A percentile compares a stretch with the other conserved stretches of the same genome.
phyloP scores from a whole-genome alignment of 164 flowering plant genomes.

The Nymphaea thermarum region DNA sequence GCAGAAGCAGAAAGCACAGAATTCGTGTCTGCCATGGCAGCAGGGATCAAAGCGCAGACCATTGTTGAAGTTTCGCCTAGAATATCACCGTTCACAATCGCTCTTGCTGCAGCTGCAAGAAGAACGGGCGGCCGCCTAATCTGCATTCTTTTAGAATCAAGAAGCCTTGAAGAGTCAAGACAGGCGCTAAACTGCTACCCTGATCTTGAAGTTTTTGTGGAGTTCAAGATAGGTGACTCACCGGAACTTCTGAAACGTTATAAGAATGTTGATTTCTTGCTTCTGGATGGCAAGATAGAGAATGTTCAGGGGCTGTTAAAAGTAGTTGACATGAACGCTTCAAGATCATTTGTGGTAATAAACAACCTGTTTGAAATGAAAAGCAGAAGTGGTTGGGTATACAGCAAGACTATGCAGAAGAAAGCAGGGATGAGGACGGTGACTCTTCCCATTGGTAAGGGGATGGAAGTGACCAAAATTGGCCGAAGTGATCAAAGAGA shows the following conservation, averaged over 20 bases:
- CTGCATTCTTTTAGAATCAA: slow-evolving; percentile 1
- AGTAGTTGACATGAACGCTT: background rate
- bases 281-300: background rate
- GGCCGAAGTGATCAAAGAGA: background rate
- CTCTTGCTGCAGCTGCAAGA: slow-evolving; percentile 1
- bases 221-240: background rate
- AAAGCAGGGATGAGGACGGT: background rate
- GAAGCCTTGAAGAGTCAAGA: background rate
- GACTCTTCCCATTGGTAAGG: slow-evolving; percentile 2
- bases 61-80: background rate
- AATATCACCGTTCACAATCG: background rate
- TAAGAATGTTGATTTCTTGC: background rate
- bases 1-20: background rate
- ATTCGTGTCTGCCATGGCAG: slow-evolving; percentile 2
- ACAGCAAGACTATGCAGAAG: background rate
- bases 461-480: background rate
- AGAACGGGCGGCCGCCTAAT: background rate
- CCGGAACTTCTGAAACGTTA: background rate
- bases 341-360: background rate
- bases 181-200: background rate
- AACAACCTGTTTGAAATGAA: background rate
- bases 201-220: background rate
- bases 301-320: background rate
- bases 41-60: background rate
- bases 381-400: background rate